phyloP scores from a whole-genome alignment of 768 basidiomycete genomes.

The Galerina sulciceps region DNA sequence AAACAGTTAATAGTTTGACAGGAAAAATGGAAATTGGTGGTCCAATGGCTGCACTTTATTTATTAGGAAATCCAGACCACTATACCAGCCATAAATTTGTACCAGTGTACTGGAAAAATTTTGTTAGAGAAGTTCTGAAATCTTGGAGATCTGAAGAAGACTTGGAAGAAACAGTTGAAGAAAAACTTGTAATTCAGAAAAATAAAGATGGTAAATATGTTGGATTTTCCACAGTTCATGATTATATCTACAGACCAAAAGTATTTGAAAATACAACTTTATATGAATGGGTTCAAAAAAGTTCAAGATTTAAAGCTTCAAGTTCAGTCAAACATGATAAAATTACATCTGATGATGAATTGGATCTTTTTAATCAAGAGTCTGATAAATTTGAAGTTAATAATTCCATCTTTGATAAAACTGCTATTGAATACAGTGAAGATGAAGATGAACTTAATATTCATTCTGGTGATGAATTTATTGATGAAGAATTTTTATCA shows the following conservation, averaged over 20 bases:
- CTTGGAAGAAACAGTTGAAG: background rate
- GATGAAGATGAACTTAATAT: too few relatives aligned
- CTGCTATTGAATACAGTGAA: background rate
- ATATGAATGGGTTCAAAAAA: conserved; percentile 30
- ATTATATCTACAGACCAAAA: conserved; percentile 32
- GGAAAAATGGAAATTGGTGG: conserved; percentile 35
- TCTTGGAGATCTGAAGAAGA: background rate
- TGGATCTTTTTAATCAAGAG: too few relatives aligned
- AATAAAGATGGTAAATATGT: conserved; percentile 14
- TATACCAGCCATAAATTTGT: conserved; percentile 33
- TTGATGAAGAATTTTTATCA: too few relatives aligned
- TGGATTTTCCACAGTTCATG: conserved; percentile 21
- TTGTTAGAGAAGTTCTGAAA: background rate
- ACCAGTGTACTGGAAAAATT: conserved; percentile 31
- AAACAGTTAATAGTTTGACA: conserved; percentile 28
- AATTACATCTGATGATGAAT: background rate
- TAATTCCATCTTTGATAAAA: background rate
- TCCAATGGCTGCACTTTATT: conserved; percentile 34
- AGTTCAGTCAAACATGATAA: background rate
- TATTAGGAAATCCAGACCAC: conserved; percentile 37
- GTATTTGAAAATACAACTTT: conserved; percentile 14
- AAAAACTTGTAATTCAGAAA: conserved; percentile 23
- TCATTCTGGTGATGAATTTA: too few relatives aligned
- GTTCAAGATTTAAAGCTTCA: background rate
- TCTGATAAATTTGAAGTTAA: background rate